These are phyloP conservation scores for Acanthamoeba lenticulata DNA, from an alignment of 208 protist species.

Conservation along the genomic window DNA sequence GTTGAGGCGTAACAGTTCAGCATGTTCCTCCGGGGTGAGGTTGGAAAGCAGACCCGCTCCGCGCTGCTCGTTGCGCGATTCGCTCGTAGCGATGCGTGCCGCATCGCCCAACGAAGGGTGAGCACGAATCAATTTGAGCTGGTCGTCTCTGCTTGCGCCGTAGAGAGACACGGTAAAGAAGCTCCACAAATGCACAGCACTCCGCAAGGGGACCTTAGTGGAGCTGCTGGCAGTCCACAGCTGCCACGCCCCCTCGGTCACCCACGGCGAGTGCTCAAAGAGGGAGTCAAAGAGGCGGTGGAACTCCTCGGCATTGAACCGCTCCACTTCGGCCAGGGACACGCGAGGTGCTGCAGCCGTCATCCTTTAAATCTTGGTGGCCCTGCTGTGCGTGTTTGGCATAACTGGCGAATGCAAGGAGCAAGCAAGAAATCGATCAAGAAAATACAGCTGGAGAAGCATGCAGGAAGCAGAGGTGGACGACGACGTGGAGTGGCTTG, in stretches of 20 bases:
- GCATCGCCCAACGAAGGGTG: neutral
- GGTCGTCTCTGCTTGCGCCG: neutral
- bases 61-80: neutral
- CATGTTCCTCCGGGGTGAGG: neutral
- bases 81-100: neutral
- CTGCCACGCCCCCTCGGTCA: slow-evolving; percentile 3
- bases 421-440: no score
- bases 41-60: neutral
- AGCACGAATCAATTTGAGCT: neutral
- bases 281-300: neutral
- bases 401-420: no score
- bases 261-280: slow-evolving; percentile 14
- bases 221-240: neutral
- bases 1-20: neutral
- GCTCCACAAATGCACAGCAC: slow-evolving; percentile 30
- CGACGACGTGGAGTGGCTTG: neutral
- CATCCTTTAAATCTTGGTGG: no score
- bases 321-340: neutral
- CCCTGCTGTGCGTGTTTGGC: no score
- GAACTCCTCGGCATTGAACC: neutral
- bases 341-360: no score
- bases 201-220: neutral
- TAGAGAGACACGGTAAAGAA: neutral
- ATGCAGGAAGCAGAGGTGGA: neutral
- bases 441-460: no score